Evolutionary conservation across 164 flowering plant species (phyloP), one percentile per base, ranked within the genome.

Genomic region (Berberis vulgaris): DNA sequence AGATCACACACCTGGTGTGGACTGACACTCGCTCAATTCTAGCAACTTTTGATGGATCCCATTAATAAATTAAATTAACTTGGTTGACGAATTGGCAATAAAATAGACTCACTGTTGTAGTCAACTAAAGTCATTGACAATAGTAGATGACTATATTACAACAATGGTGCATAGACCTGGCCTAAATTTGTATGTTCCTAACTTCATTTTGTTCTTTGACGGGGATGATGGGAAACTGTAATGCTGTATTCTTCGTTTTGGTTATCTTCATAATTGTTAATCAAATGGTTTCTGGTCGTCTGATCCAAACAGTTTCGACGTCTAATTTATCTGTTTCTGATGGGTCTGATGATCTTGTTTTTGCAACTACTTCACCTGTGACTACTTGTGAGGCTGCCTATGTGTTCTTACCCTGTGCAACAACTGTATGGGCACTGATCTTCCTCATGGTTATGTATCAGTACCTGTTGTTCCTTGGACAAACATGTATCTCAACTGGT

Each of bases 341-440:
- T n/a, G 64, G 59, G 4, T 12, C 40, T 8, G 59, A 56, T 7
- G 4, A 9, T 45, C 44, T 6, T 40, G 39, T 53, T 12, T 41
- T 52, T 2, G 12, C 53, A 57, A 26, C 26, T 26, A 11, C 59
- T 47, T 54, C 26, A 11, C 41, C 56, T 2, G 57, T 66, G n/a
- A 57, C 26, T 26, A 26, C 78, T 2, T 83, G 87, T 55, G 72
- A 74, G 40, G 74, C 80, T 1, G 41, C 41, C 1, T 81, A 80
- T 45, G 77, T 78, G 11, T 76, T 83, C 75, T 60, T 83, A 73
- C 85, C 87, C 0, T 83, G 87, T 72, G 67, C 85, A 11, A 63
- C 69, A 1, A 70, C 46, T 41, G 43, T 71, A 1, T 72, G 77
- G 82, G 87, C 85, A 13, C 64, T 70, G 26, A 67, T 83, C 12